Evolutionary conservation across 352 stramenopile genomes (phyloP).

Genomic region (Phytophthora boehmeriae): DNA sequence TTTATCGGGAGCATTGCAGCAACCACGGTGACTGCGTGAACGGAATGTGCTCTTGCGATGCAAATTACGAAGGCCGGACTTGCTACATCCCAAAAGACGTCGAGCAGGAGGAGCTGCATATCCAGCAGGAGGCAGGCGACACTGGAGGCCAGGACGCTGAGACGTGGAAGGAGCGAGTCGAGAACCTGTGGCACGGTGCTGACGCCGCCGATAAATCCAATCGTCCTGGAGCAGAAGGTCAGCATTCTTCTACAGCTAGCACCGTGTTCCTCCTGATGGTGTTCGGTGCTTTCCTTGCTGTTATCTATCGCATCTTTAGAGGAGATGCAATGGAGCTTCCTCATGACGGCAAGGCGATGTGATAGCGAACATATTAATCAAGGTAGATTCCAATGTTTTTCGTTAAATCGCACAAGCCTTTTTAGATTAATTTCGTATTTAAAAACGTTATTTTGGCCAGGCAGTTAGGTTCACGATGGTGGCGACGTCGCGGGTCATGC

Average conservation of each 20-base stretch:
- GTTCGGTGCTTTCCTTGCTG: slow-evolving; percentile 48
- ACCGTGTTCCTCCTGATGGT: slow-evolving; percentile 49
- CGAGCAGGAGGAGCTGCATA: slow-evolving; percentile 36
- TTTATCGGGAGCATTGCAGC: slow-evolving; percentile 86
- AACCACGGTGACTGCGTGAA: slow-evolving; percentile 85
- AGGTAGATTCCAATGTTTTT: background rate
- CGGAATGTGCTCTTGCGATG: slow-evolving; percentile 73
- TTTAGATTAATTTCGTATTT: slow-evolving; percentile 12
- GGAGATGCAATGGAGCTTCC: slow-evolving; percentile 16
- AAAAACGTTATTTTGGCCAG: slow-evolving; percentile 9
- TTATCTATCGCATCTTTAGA: slow-evolving; percentile 47
- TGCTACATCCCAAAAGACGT: slow-evolving; percentile 84
- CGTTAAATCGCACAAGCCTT: too few relatives aligned
- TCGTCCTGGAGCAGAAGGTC: slow-evolving; percentile 24
- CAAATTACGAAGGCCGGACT: slow-evolving; percentile 72
- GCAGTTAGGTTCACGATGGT: slow-evolving; percentile 43
- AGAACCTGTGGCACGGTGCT: slow-evolving; percentile 60
- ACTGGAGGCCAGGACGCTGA: slow-evolving; percentile 38
- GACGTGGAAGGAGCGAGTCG: slow-evolving; percentile 69
- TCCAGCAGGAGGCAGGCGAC: slow-evolving; percentile 31
- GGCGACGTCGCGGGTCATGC: slow-evolving; percentile 56
- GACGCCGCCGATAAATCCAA: slow-evolving; percentile 30
- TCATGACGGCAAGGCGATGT: slow-evolving; percentile 39
- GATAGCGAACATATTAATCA: slow-evolving; percentile 9
- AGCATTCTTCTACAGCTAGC: slow-evolving; percentile 39